phyloP scores from a whole-genome alignment of 129 eudicot genomes.

The Heracleum sosnowskyi region DNA sequence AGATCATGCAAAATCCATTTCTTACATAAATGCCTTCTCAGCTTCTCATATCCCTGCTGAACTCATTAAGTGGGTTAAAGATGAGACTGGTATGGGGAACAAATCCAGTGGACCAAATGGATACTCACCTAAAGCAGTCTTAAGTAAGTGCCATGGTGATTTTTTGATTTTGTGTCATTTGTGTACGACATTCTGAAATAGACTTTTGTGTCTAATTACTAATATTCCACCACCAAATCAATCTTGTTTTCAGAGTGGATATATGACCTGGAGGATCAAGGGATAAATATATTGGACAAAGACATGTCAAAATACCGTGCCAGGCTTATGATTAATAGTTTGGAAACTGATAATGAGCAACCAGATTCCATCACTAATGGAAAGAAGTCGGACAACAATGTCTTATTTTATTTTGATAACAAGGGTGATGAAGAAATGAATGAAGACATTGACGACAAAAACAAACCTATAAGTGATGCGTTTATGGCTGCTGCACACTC shows the following conservation, averaged over 20 bases:
- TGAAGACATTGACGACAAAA: conserved; percentile 32
- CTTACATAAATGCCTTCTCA: conserved; percentile 53
- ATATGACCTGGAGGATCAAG: conserved; percentile 50
- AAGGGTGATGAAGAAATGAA: conserved; percentile 38
- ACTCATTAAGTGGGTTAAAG: conserved; percentile 34
- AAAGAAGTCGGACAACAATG: conserved; percentile 28
- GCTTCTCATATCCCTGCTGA: conserved; percentile 44
- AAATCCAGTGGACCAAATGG: conserved; percentile 42
- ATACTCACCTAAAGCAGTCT: conserved; percentile 53
- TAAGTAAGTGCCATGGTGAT: conserved; percentile 39
- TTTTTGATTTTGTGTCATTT: neutral
- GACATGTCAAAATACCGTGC: conserved; percentile 35
- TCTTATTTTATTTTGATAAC: conserved; percentile 53
- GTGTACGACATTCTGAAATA: neutral
- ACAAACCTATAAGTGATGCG: conserved; percentile 37
- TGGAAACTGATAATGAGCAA: conserved; percentile 32
- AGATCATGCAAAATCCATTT: conserved; percentile 47
- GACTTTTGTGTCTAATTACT: neutral
- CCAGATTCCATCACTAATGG: conserved; percentile 13
- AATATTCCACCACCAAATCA: neutral
- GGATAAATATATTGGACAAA: conserved; percentile 40
- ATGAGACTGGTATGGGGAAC: conserved; percentile 39
- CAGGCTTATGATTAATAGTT: conserved; percentile 23
- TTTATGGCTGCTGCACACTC: conserved; percentile 55
- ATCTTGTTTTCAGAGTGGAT: conserved; percentile 47